Evolutionary conservation across 495 filamentous ascomycete genomes (phyloP), one percentile per base, ranked within the genome.

Genomic region (Penicillium flavigenum): DNA sequence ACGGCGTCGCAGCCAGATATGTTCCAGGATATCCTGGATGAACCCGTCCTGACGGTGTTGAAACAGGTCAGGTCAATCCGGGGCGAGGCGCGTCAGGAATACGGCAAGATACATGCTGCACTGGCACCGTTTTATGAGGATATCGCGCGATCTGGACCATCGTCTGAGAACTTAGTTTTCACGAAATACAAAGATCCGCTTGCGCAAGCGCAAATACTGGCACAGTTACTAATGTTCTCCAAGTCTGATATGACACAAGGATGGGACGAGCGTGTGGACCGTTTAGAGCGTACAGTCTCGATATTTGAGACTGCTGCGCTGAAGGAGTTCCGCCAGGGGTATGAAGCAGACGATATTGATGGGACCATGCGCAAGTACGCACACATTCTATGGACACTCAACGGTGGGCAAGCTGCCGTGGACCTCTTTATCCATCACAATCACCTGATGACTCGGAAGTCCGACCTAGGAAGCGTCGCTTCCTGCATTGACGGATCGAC

Each of bases 271-370:
- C 75, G 94, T 19, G 79, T 87, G 57, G 83, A 85, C 52, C 86
- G 86, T 61, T 72, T 99, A 27, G 79, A 84, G 19, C 75, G 74
- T n/a, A 90, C 94, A 77, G 79, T 88, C 43, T 81, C 81, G 26
- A 88, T 93, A 62, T 98, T 99, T 63, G 92, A 98, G 72, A 92
- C 86, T 54, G 90, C 92, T 4, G 92, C 93, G 8, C 72, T 96
- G 50, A 82, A 88, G 50, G 93, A 98, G 71, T 98, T 98, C 64
- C 89, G 96, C 68, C 88, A 88, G 60, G 95, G 89, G 5, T 91
- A 92, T 59, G 90, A 95, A 68, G 84, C 84, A n/a, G 87, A 86
- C 67, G 93, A 99, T 72, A 84, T 95, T 51, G 88, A 96, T 62
- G 91, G 89, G 11, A 80, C 84, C 38, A 96, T 96, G 92, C 83